Evolutionary conservation across 164 flowering plant genomes (phyloP).

Genomic region (Malania oleifera): DNA sequence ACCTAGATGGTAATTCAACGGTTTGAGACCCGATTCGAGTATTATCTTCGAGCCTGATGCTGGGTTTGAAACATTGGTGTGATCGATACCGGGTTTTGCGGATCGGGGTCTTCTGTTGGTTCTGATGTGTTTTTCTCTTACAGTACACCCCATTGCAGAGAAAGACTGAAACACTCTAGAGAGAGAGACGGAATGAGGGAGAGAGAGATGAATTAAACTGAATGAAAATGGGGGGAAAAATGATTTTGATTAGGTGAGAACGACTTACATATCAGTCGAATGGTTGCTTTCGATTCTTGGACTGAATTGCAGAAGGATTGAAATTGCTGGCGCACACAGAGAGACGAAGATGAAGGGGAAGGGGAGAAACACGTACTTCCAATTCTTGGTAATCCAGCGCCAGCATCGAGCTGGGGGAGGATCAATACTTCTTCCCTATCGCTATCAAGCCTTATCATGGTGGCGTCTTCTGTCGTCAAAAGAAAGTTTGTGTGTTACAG

Average conservation of each 20-base stretch:
- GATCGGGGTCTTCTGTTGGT: constrained; percentile 55
- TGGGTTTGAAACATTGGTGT: constrained; percentile 15
- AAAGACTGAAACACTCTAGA: background rate
- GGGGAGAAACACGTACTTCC: too few species aligned
- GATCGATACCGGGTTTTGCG: constrained; percentile 34
- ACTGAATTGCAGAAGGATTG: background rate
- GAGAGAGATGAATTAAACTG: background rate
- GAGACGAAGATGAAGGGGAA: too few species aligned
- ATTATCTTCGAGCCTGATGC: constrained; percentile 19
- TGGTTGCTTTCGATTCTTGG: background rate
- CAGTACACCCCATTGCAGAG: constrained; percentile 60
- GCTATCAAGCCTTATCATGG: too few species aligned
- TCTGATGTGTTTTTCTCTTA: constrained; percentile 61
- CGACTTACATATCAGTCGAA: constrained; percentile 1
- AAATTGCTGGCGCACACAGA: too few species aligned
- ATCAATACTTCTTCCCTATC: too few species aligned
- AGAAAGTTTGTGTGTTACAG: too few species aligned
- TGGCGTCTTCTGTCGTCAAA: too few species aligned
- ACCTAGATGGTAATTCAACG: constrained; percentile 27
- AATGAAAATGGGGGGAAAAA: too few species aligned
- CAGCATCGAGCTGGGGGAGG: too few species aligned
- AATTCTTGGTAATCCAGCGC: too few species aligned
- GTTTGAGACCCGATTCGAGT: constrained; percentile 37
- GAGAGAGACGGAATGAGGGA: background rate
- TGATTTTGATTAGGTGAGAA: too few species aligned